Base-by-base conservation (phyloP, 176 grass and related monocot species). In the Zoysia pacifica region DNA sequence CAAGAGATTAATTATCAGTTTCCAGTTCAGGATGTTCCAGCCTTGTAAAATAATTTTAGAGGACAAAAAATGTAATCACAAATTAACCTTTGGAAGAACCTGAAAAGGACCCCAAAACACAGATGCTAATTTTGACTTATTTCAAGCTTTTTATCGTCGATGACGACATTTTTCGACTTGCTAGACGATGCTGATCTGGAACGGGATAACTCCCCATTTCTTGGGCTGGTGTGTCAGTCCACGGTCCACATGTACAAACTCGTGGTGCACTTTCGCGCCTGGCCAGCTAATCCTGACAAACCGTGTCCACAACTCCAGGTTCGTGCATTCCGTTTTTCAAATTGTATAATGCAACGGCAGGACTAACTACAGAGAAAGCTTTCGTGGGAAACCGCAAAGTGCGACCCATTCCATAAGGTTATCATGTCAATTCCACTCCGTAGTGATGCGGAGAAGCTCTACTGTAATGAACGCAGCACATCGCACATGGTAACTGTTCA, bases 161-260 rank as follows among this genome's bases (percentile, higher is more conserved):
- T 58, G 6, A 12, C 66, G 13, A 77, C 8, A 41, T 2, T 6
- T 61, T 47, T 14, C 56, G 38, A 16, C 67, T 61, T 71, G 71
- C 47, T 78, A 65, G 46, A 10, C 36, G 9, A 36, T 46, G 4
- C 37, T 67, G 18, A 9, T 55, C 15, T 79, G 76, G 60, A 82
- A 77, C 28, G 40, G 0, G 72, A 71, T 19, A 63, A 39, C 20
- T 82, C 20, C 78, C 28, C 15, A 48, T 28, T 48, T 16, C 38
- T 50, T 76, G 55, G 55, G 16, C 6, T 44, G 20, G 49, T 46
- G 48, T 14, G 73, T 69, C 7, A 61, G 3, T 65, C 6, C 0
- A 67, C 73, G 35, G n/a, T 61, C 19, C 58, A 58, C 54, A 19
- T 19, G 54, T 28, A 61, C 58, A n/a, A 37, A 84, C 43, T 37